Base-by-base conservation (phyloP, 2,329 filamentous ascomycete species). In the Talaromyces sp. region DNA sequence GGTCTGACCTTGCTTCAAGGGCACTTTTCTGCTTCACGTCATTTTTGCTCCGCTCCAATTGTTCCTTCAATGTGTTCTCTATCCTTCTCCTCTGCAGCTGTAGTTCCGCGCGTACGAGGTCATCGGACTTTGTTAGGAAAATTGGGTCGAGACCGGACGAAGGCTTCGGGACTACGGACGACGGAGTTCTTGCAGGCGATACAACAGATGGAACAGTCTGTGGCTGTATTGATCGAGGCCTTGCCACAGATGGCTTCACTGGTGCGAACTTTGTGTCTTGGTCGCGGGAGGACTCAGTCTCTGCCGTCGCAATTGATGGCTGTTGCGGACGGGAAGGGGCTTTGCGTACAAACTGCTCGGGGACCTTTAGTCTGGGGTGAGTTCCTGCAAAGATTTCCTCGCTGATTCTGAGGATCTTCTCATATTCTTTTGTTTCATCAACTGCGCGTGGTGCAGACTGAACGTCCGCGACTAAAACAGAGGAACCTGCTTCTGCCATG, bases 91-190 rank as follows among this genome's bases (percentile, higher is more conserved):
- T 87, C 76, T 92, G 91, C 66, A 93, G 77, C 73, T 89, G 86
- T 65, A 91, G 80, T 77, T 96, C 92, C 71, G 92, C 91, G 78
- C 87, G 89, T 72, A 95, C 86, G 68, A 96, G 81, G 72, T 91
- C 87, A 72, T 92, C 89, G 68, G 92, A 93, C 77, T 96, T 96
- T 72, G 91, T 88, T 75, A 96, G 83, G 69, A 96, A 83, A 65
- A 96, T 87, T 57, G 92, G 91, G 75, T 96, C 86, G 78, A 95
- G 90, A 75, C 88, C 87, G 64, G 87, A 86, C 67, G 83, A 84
- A 67, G 83, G 76, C 70, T 79, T 81, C 65, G 77, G 75, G 68
- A 75, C 69, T 66, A 76, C 69, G 70, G 73, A 76, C 66, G 75
- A 70, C 63, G 72, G 64, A 48, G 67, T 61, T 42, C 64, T 65